Percentiles rank a stretch among this genome's conserved stretches.
Evolutionary conservation across 352 stramenopile species (phyloP).

Genomic region (Pythium aquatile): DNA sequence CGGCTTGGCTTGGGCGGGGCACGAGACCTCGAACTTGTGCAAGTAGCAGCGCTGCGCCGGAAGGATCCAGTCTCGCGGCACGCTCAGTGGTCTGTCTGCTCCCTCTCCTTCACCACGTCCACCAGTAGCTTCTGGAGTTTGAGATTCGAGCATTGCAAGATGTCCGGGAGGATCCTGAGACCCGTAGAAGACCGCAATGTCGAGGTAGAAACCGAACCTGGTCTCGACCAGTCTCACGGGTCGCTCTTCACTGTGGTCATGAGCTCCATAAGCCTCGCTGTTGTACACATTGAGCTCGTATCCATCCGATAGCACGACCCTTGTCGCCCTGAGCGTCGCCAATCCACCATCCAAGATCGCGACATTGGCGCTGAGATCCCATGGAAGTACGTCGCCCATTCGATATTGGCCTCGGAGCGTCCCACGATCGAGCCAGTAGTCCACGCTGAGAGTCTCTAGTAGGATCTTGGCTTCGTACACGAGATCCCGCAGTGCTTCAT

Average conservation of each 20-base stretch:
- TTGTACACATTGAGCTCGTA: slow-evolving; percentile 57
- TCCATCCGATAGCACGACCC: slow-evolving; percentile 13
- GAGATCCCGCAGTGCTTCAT: slow-evolving; percentile 37
- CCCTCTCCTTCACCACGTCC: neutral
- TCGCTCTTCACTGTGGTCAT: slow-evolving; percentile 52
- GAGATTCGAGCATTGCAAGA: slow-evolving; percentile 28
- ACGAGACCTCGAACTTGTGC: slow-evolving; percentile 45
- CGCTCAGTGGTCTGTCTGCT: slow-evolving; percentile 7
- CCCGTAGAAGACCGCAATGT: slow-evolving; percentile 59
- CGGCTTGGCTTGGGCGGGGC: slow-evolving; percentile 35
- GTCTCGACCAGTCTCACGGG: slow-evolving; percentile 58
- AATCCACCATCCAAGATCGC: slow-evolving; percentile 46
- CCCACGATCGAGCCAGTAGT: slow-evolving; percentile 72
- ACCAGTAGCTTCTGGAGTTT: slow-evolving; percentile 33
- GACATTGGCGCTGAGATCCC: slow-evolving; percentile 57
- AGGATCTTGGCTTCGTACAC: slow-evolving; percentile 41
- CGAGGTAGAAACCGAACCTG: slow-evolving; percentile 59
- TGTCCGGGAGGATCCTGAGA: slow-evolving; percentile 28
- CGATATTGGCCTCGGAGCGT: slow-evolving; percentile 57
- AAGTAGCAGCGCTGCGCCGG: slow-evolving; percentile 40
- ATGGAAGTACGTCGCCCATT: slow-evolving; percentile 46
- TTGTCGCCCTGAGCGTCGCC: slow-evolving; percentile 32
- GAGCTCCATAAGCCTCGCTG: slow-evolving; percentile 33
- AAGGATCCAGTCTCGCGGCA: slow-evolving; percentile 16
- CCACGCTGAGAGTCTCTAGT: slow-evolving; percentile 40